Evolutionary conservation across 169 alveolate genomes (phyloP).

Genomic region (Plasmodium inui): DNA sequence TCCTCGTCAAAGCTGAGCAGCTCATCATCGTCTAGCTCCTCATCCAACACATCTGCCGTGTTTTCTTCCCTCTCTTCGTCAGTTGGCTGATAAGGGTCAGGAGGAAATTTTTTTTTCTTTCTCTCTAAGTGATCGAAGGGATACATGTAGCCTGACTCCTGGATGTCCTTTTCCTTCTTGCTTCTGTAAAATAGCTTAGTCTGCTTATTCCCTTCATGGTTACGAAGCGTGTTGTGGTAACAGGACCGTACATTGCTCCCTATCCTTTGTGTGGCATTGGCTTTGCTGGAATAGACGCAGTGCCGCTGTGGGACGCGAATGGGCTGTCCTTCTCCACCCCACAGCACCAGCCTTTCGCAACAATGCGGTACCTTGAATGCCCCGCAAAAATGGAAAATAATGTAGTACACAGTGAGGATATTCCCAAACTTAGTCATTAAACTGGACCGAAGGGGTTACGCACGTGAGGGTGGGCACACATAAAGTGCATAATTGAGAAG

Average conservation of each 20-base stretch:
- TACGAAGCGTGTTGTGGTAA: background rate
- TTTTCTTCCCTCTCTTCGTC: slow-evolving; percentile 48
- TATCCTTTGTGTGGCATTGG: background rate
- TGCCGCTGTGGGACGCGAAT: background rate
- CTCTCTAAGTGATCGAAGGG: slow-evolving; percentile 74
- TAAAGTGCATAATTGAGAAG: background rate
- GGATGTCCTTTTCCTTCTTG: slow-evolving; percentile 53
- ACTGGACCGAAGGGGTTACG: background rate
- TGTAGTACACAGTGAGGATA: slow-evolving; percentile 1
- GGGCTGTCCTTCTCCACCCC: background rate
- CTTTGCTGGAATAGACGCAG: background rate
- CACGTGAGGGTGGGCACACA: background rate
- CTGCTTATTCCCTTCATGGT: slow-evolving; percentile 1
- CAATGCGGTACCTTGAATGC: background rate
- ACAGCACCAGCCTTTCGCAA: background rate
- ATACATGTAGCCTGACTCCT: slow-evolving; percentile 61
- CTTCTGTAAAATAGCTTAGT: slow-evolving; percentile 27
- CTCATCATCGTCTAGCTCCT: slow-evolving; percentile 11
- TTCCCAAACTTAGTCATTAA: slow-evolving; percentile 30
- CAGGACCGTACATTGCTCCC: background rate
- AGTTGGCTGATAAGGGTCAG: slow-evolving; percentile 50
- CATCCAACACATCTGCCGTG: slow-evolving; percentile 9
- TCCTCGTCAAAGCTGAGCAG: slow-evolving; percentile 43
- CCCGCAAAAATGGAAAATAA: slow-evolving; percentile 9
- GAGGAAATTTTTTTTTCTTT: slow-evolving; percentile 72